Evolutionary conservation across 192 early-diverging fungal genomes (phyloP).

Genomic region (Anaeromyces robustus): DNA sequence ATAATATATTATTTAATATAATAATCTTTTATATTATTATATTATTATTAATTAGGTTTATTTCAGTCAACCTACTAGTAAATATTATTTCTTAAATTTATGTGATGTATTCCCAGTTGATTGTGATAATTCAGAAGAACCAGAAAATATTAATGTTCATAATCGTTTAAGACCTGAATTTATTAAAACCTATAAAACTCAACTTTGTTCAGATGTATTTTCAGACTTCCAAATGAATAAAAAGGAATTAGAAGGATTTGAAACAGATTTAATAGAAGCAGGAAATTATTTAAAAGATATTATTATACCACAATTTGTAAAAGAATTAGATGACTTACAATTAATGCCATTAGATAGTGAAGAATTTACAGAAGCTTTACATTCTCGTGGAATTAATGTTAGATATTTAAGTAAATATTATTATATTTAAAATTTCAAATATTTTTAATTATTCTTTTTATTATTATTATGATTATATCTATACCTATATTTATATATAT

Average conservation of each 20-base stretch:
- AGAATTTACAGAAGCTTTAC: slow-evolving; percentile 17
- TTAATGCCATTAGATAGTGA: slow-evolving; percentile 24
- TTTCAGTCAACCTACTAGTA: slow-evolving; percentile 7
- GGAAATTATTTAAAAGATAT: slow-evolving; percentile 18
- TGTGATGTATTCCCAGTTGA: slow-evolving; percentile 27
- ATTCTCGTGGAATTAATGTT: slow-evolving; percentile 29
- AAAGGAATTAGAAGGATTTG: slow-evolving; percentile 23
- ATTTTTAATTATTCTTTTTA: too few species aligned
- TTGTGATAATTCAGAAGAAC: slow-evolving; percentile 6
- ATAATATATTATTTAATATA: neutral
- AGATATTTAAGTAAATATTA: slow-evolving; percentile 22
- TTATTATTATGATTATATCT: too few species aligned
- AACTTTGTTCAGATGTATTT: slow-evolving; percentile 21
- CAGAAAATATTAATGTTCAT: neutral
- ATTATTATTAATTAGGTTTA: slow-evolving; percentile 14
- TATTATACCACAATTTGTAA: slow-evolving; percentile 24
- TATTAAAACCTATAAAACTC: slow-evolving; percentile 10
- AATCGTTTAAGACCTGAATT: slow-evolving; percentile 30
- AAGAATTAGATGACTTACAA: slow-evolving; percentile 21
- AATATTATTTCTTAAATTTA: slow-evolving; percentile 23
- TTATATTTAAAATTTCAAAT: too few species aligned
- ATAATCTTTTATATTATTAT: neutral
- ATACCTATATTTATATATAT: too few species aligned
- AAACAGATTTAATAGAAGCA: slow-evolving; percentile 20
- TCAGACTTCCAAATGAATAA: slow-evolving; percentile 15